Evolutionary conservation across 148 eudicot species (phyloP).

Genomic region (Camellia granthamiana): DNA sequence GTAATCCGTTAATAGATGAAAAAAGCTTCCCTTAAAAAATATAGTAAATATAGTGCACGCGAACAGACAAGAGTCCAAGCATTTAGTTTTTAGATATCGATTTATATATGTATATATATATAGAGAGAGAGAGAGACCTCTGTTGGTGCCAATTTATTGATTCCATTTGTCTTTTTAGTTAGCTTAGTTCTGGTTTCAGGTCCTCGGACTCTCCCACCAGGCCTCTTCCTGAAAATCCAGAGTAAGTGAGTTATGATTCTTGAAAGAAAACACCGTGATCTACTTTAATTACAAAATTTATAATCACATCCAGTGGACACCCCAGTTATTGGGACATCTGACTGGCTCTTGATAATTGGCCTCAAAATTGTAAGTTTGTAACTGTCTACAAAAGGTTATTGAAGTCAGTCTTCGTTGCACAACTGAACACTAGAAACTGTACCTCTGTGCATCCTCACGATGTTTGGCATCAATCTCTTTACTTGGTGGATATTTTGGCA

Average conservation of each 20-base stretch:
- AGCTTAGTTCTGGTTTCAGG: slow-evolving; percentile 55
- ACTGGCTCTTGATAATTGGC: neutral
- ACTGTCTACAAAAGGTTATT: neutral
- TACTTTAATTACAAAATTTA: neutral
- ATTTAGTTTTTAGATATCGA: neutral
- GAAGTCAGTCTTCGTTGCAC: neutral
- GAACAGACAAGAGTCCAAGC: neutral
- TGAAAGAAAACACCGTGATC: neutral
- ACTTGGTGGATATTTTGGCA: slow-evolving; percentile 80
- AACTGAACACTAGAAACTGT: slow-evolving; percentile 6
- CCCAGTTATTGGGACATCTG: neutral
- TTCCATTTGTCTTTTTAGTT: slow-evolving; percentile 51
- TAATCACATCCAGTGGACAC: neutral
- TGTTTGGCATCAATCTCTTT: slow-evolving; percentile 91
- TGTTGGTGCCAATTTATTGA: slow-evolving; percentile 59
- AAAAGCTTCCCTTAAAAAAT: neutral
- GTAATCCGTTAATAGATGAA: slow-evolving; percentile 14
- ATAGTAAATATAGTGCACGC: neutral
- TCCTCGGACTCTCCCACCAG: slow-evolving; percentile 58
- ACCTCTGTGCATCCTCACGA: slow-evolving; percentile 78
- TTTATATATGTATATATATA: neutral
- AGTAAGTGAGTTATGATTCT: neutral
- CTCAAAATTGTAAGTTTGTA: neutral
- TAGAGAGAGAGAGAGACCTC: slow-evolving; percentile 45
- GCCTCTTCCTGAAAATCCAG: slow-evolving; percentile 58